Conservation (phyloP, 192 early-diverging fungal species). For the Funneliformis mosseae region DNA sequence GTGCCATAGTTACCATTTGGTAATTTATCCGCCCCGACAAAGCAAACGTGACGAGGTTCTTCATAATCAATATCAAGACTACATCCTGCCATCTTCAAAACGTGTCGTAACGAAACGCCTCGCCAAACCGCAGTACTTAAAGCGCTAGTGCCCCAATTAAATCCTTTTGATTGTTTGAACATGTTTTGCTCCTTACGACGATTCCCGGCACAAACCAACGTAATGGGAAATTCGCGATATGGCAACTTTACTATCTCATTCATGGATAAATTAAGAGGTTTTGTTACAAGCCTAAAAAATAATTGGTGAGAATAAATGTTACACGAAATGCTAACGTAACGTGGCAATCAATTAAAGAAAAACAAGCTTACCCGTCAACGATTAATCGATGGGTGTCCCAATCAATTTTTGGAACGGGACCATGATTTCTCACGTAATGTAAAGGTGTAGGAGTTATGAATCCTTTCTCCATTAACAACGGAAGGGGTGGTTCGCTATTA, state of each 20-base stretch:
- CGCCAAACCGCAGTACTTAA: constrained; percentile 61
- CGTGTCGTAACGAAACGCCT: constrained; percentile 56
- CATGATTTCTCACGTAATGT: constrained; percentile 73
- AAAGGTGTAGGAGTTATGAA: constrained; percentile 58
- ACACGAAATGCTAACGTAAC: neutral
- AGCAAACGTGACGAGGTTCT: constrained; percentile 48
- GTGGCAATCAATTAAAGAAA: neutral
- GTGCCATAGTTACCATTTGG: constrained; percentile 77
- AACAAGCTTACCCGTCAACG: constrained; percentile 46
- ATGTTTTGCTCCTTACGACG: constrained; percentile 71
- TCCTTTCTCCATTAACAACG: constrained; percentile 46
- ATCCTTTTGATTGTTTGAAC: constrained; percentile 59
- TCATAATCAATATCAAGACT: constrained; percentile 35
- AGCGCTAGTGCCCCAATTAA: constrained; percentile 60
- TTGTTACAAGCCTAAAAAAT: constrained; percentile 48
- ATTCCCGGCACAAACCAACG: constrained; percentile 69
- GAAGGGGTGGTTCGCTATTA: constrained; percentile 56
- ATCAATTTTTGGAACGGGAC: constrained; percentile 59
- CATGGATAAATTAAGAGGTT: constrained; percentile 53
- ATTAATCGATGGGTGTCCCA: constrained; percentile 44
- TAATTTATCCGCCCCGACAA: constrained; percentile 62
- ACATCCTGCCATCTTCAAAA: constrained; percentile 46
- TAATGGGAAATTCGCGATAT: constrained; percentile 55
- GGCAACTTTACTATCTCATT: constrained; percentile 50
- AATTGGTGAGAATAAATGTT: neutral